Evolutionary conservation across 345 rosid species (phyloP).

Genomic region (Bruguiera parviflora): DNA sequence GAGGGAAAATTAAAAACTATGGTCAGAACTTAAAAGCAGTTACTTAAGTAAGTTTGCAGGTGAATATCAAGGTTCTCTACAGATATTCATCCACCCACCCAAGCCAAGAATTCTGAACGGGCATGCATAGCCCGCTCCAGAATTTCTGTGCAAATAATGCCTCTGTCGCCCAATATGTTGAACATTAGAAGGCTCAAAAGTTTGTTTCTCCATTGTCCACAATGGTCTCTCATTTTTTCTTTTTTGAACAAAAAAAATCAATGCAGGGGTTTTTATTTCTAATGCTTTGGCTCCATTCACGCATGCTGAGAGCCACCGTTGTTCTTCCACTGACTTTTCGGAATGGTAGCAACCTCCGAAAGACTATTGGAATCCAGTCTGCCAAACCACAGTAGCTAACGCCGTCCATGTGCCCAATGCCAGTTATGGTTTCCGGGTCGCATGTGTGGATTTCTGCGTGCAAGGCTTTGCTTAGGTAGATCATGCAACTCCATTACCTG

Average conservation of each 20-base stretch:
- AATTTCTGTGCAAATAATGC: constrained; percentile 3
- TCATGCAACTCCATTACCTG: constrained; percentile 80
- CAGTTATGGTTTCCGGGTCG: constrained; percentile 63
- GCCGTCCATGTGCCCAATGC: constrained; percentile 61
- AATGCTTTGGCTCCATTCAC: neutral
- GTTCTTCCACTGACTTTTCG: constrained; percentile 18
- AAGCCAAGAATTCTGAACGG: neutral
- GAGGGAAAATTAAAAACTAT: neutral
- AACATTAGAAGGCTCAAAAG: constrained; percentile 9
- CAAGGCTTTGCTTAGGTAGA: constrained; percentile 70
- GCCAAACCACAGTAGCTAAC: constrained; percentile 22
- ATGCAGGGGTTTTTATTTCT: neutral
- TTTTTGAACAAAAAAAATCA: neutral
- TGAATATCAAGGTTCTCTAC: constrained; percentile 5
- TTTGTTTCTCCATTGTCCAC: neutral
- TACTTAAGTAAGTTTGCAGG: neutral
- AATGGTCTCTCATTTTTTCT: neutral
- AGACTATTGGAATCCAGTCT: constrained; percentile 10
- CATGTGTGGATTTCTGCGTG: constrained; percentile 43
- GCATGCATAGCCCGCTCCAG: neutral
- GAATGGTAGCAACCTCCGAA: constrained; percentile 19
- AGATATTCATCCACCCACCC: neutral
- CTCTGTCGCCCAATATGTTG: constrained; percentile 16
- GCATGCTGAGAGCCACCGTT: constrained; percentile 4
- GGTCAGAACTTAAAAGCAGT: neutral